Conservation (phyloP, 257 asterid species). For the Forsythia suspensa region DNA sequence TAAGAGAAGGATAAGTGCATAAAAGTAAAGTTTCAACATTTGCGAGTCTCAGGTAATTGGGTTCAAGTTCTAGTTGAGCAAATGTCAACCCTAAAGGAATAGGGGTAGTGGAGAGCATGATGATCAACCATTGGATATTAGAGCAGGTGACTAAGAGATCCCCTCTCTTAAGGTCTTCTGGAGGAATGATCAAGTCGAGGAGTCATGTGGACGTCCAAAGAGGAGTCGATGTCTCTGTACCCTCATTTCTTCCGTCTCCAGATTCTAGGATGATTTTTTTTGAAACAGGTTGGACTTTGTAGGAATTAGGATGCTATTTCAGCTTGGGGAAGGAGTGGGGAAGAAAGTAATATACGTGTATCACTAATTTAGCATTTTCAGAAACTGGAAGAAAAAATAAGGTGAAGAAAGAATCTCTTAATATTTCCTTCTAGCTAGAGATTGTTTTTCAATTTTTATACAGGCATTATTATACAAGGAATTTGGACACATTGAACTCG, state of each 20-base stretch:
- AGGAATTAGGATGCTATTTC: neutral
- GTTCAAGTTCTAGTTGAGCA: neutral
- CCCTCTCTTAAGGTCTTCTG: too few species aligned
- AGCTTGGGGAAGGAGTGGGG: neutral
- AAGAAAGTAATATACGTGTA: neutral
- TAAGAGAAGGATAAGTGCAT: neutral
- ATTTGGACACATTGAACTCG: neutral
- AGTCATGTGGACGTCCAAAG: too few species aligned
- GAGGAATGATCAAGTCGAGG: too few species aligned
- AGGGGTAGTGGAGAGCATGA: neutral
- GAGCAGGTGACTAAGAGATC: neutral
- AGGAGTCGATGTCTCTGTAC: too few species aligned
- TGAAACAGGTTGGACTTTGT: neutral
- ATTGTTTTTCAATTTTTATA: too few species aligned
- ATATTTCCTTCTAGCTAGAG: neutral
- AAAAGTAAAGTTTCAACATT: neutral
- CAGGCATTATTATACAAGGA: neutral
- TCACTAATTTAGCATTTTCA: too few species aligned
- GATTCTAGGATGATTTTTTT: neutral
- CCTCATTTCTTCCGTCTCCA: neutral
- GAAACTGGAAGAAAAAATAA: too few species aligned
- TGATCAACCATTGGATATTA: neutral
- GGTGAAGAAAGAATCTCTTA: neutral
- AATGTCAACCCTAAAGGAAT: neutral
- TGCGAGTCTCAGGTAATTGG: neutral